Conservation (phyloP, 768 basidiomycete species). For the Mycena epipterygia region DNA sequence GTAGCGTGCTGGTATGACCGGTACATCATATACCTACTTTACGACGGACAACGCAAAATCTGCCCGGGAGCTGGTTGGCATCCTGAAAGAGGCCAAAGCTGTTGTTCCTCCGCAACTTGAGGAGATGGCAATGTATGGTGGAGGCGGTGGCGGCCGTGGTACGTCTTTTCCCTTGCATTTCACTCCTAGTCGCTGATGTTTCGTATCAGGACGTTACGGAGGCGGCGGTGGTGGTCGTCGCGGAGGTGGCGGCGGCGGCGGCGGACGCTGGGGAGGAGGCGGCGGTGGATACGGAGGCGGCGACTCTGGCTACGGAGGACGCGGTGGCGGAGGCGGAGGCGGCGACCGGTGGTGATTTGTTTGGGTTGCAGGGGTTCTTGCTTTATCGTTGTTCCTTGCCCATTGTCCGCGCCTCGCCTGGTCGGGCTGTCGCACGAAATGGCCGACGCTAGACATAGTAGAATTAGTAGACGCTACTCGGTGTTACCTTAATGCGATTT, state of each 20-base stretch:
- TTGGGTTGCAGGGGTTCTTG: not conserved
- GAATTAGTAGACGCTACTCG: conserved; percentile 17
- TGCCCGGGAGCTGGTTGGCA: conserved; percentile 90
- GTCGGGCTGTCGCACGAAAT: conserved; percentile 34
- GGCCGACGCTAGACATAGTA: conserved; percentile 28
- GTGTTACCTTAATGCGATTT: conserved; percentile 25
- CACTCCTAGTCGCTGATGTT: conserved; percentile 17
- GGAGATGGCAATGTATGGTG: conserved; percentile 92
- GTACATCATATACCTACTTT: conserved; percentile 95
- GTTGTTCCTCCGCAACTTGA: conserved; percentile 89
- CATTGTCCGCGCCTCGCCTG: conserved; percentile 29
- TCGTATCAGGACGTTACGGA: conserved; percentile 73
- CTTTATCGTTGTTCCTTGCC: conserved; percentile 2
- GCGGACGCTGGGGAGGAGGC: conserved; percentile 61
- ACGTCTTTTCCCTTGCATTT: conserved; percentile 39
- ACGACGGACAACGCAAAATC: conserved; percentile 96
- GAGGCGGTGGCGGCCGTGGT: conserved; percentile 85
- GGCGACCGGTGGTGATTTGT: conserved; percentile 45
- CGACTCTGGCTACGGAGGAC: conserved; percentile 55
- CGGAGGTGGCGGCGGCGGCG: conserved; percentile 56
- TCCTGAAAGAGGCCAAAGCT: conserved; percentile 90
- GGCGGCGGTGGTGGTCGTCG: conserved; percentile 64
- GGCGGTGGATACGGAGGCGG: conserved; percentile 60
- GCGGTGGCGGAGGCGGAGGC: conserved; percentile 42
- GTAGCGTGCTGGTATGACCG: conserved; percentile 92